Conservation (phyloP, 257 asterid genomes). For the Solanum etuberosum region DNA sequence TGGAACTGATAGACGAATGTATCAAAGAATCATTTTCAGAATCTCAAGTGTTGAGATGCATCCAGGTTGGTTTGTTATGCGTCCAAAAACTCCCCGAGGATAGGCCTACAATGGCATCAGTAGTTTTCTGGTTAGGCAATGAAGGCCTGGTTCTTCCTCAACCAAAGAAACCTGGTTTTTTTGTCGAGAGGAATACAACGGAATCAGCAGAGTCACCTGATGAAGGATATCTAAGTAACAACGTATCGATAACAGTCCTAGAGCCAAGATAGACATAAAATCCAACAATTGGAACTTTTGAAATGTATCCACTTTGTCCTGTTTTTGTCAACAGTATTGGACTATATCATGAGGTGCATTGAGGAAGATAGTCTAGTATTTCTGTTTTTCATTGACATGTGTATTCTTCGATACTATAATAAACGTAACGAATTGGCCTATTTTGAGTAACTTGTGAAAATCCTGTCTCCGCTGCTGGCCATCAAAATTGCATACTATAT, state of each 20-base stretch:
- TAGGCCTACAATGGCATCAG: slow-evolving; percentile 9
- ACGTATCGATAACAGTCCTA: background rate
- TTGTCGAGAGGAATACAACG: background rate
- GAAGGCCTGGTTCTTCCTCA: background rate
- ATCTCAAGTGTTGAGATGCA: slow-evolving; percentile 6
- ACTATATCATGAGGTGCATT: background rate
- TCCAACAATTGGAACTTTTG: background rate
- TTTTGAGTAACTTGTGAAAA: background rate
- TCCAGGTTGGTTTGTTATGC: slow-evolving; percentile 7
- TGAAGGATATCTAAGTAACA: background rate
- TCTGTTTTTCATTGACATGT: background rate
- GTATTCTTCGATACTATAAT: background rate
- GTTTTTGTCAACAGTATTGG: background rate
- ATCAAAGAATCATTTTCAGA: background rate
- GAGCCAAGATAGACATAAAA: background rate
- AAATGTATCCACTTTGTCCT: background rate
- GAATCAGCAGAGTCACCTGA: background rate
- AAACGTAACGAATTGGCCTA: background rate
- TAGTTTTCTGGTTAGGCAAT: slow-evolving; percentile 4
- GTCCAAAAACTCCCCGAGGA: slow-evolving; percentile 5
- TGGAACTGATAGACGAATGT: slow-evolving; percentile 1
- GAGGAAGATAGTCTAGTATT: background rate
- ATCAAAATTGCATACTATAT: background rate
- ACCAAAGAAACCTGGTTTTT: slow-evolving; percentile 7
- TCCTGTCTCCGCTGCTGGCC: rapidly evolving